Base-by-base conservation (phyloP, 2,329 filamentous ascomycete genomes). In the Volutella citrinella region DNA sequence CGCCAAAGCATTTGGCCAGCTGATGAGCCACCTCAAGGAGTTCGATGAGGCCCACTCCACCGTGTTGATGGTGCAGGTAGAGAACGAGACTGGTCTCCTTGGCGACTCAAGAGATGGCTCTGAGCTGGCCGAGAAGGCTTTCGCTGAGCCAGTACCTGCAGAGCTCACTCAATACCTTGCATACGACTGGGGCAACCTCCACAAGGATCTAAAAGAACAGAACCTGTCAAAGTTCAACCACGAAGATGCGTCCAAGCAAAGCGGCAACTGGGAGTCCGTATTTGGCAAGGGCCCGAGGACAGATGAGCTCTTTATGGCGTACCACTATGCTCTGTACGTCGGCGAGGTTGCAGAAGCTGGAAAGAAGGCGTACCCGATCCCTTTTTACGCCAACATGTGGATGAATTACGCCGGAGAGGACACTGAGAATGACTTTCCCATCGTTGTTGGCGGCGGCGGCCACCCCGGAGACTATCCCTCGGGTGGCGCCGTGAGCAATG, bases 21-120 rank as follows among this genome's bases (percentile, higher is more conserved):
- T 60, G 3, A 59, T 61, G 54, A 23, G n/a, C 1, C 47, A 59
- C 18, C 19, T 59, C 1, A 63, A 63, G 21, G 53, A 64, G 7
- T 35, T 72, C 5, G 69, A 74, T 28, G 53, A 54, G 26, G 46
- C 52, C 6, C 56, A 72, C 27, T 60, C 55, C 2, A 74, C 69
- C 0, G 68, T 74, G 1, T 43, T 74, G 8, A 74, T 74, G 70
- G 63, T 73, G 2, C 70, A 74, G 40, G 70, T 75, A 5, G 67
- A 75, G 48, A 74, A 74, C 31, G 70, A 74, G 45, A 57, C 55
- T 1, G 70, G 71, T 0, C 33, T 74, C 5, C 54, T 74, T 1
- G 68, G 69, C 0, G 69, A 74, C 40, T 72, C 62, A 4, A 56
- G 68, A 17, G 71, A 73, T 40, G 54, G 63, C 5, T 62, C 56